Percentiles rank a stretch among this genome's conserved stretches.
These are phyloP conservation scores for Picochlorum sp. DNA, from an alignment of 139 green algal genomes.

Conservation along the genomic window DNA sequence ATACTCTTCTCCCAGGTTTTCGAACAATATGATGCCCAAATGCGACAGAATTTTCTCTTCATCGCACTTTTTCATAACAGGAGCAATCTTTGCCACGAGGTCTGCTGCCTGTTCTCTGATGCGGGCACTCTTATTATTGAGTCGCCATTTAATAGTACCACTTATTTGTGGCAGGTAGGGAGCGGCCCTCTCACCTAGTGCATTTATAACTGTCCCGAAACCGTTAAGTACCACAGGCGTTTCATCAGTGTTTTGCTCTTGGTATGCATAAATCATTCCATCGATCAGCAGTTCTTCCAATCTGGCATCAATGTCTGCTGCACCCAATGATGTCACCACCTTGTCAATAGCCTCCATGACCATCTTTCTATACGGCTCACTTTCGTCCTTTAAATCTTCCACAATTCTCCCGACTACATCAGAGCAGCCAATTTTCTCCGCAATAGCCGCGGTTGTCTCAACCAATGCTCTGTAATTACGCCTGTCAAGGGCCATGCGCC, in stretches of 20 bases:
- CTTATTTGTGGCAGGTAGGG: slow-evolving; percentile 98
- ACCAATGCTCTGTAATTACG: slow-evolving; percentile 88
- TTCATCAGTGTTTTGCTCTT: slow-evolving; percentile 89
- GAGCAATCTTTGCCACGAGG: slow-evolving; percentile 87
- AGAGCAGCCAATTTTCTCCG: slow-evolving; percentile 67
- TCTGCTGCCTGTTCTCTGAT: slow-evolving; percentile 91
- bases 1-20: slow-evolving; percentile 95
- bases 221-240: slow-evolving; percentile 88
- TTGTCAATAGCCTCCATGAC: slow-evolving; percentile 96
- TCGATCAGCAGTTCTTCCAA: slow-evolving; percentile 98
- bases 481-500: slow-evolving; percentile 94
- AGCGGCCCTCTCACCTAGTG: slow-evolving; percentile 81
- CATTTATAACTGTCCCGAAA: slow-evolving; percentile 94
- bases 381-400: slow-evolving; percentile 98
- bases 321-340: slow-evolving; percentile 51
- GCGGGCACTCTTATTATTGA: slow-evolving; percentile 97
- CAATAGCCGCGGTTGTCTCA: slow-evolving; percentile 92
- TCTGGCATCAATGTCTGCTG: slow-evolving; percentile 84
- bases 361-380: slow-evolving; percentile 91
- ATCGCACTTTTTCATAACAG: slow-evolving; percentile 89
- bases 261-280: slow-evolving; percentile 97
- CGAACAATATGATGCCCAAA: slow-evolving; percentile 93
- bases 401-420: slow-evolving; percentile 91
- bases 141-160: slow-evolving; percentile 98
- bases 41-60: slow-evolving; percentile 97